phyloP scores from a whole-genome alignment of 139 green algal genomes.

The Closterium sp. region DNA sequence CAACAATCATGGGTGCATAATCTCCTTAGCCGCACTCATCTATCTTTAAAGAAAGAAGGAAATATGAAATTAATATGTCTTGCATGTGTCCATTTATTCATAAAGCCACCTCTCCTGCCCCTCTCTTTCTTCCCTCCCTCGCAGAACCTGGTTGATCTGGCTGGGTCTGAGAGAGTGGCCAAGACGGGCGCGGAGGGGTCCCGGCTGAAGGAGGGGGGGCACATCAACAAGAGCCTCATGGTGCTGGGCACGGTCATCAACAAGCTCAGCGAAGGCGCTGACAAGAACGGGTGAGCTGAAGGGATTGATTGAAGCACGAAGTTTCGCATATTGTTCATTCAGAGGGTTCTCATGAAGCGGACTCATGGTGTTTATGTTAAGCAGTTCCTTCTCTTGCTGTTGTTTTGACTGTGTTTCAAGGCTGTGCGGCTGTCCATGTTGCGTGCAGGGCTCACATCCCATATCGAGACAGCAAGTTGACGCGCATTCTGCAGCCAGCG shows the following conservation, averaged over 20 bases:
- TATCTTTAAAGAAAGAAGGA: too few relatives aligned
- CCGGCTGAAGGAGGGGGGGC: conserved; percentile 87
- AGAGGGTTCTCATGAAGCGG: too few relatives aligned
- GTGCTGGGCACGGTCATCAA: conserved; percentile 84
- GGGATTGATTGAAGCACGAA: neutral
- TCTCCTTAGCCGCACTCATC: too few relatives aligned
- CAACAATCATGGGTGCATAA: too few relatives aligned
- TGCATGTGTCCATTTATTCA: too few relatives aligned
- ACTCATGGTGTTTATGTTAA: neutral
- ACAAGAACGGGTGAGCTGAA: conserved; percentile 30
- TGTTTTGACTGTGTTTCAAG: neutral
- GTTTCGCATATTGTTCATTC: neutral
- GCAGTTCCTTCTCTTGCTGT: neutral
- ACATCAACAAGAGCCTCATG: conserved; percentile 81
- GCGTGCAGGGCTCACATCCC: conserved; percentile 53
- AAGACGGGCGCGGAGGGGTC: conserved; percentile 94
- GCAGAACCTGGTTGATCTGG: conserved; percentile 83
- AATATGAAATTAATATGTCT: too few relatives aligned
- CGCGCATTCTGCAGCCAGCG: conserved; percentile 72
- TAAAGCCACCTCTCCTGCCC: too few relatives aligned
- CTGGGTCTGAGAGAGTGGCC: conserved; percentile 80
- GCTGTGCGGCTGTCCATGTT: conserved; percentile 36
- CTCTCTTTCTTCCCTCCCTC: neutral
- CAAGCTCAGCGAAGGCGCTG: conserved; percentile 81
- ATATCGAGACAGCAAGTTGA: conserved; percentile 57